These are phyloP conservation scores for Thalassiosira pacifica DNA, from an alignment of 352 stramenopile species.

Conservation along the genomic window DNA sequence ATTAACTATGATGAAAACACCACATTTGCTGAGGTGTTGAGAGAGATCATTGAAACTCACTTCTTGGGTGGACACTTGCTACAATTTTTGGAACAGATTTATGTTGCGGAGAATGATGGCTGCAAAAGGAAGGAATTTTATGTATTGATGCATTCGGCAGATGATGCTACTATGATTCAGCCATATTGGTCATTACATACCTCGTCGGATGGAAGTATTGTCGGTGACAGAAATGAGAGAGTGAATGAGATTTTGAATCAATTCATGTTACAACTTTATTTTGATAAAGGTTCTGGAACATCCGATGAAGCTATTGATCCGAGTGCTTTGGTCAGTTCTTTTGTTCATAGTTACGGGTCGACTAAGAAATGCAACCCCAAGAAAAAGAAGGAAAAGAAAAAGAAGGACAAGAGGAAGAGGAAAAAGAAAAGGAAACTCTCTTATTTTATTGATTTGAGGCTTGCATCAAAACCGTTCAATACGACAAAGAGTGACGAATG, in stretches of 20 bases:
- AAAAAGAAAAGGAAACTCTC: too few relatives aligned
- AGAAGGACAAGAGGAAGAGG: not conserved
- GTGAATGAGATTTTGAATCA: not conserved
- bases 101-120: not conserved
- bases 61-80: constrained; percentile 30
- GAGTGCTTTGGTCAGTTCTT: constrained; percentile 17
- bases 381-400: constrained; percentile 31
- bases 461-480: constrained; percentile 27
- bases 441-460: constrained; percentile 27
- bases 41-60: constrained; percentile 2
- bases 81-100: constrained; percentile 20
- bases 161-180: constrained; percentile 12
- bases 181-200: constrained; percentile 14
- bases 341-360: not conserved
- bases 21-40: constrained; percentile 24
- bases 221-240: not conserved
- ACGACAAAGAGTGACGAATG: too few relatives aligned
- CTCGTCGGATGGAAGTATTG: not conserved
- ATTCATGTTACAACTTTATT: constrained; percentile 12
- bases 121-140: constrained; percentile 17
- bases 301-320: not conserved
- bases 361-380: not conserved
- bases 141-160: constrained; percentile 13
- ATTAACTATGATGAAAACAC: not conserved
- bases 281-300: not conserved